These are phyloP conservation scores for Pyrenochaeta sp. DNA, from an alignment of 2,329 filamentous ascomycete genomes.

Conservation along the genomic window DNA sequence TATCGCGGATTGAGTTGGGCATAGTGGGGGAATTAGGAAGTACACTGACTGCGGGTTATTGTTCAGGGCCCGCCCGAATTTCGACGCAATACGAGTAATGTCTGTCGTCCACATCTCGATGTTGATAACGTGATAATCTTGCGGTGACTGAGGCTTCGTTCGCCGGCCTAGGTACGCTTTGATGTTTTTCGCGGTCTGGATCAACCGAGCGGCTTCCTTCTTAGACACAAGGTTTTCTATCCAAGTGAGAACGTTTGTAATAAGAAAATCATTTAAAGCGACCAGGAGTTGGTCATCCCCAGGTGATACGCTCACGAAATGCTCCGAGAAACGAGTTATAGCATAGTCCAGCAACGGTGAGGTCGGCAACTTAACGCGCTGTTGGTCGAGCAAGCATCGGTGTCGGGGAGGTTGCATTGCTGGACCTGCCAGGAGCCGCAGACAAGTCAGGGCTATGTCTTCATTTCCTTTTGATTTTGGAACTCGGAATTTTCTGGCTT, in stretches of 20 bases:
- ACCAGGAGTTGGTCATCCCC: constrained; percentile 2
- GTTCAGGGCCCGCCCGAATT: background rate
- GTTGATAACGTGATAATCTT: background rate
- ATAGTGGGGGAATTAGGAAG: constrained; percentile 4
- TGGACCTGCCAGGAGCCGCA: background rate
- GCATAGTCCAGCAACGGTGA: constrained; percentile 4
- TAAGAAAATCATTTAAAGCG: constrained; percentile 1
- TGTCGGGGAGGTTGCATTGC: constrained; percentile 5
- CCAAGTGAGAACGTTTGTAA: constrained; percentile 2
- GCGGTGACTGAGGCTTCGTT: constrained; percentile 3
- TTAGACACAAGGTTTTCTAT: background rate
- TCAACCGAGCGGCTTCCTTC: background rate
- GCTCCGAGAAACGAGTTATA: constrained; percentile 5
- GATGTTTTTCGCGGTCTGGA: constrained; percentile 5
- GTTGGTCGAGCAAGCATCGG: background rate
- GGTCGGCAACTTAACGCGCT: background rate
- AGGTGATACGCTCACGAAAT: background rate
- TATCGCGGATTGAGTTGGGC: constrained; percentile 1
- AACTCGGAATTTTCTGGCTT: background rate
- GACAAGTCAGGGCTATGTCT: background rate
- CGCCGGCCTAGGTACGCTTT: constrained; percentile 4
- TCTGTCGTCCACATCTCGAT: background rate
- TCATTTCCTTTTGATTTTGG: background rate
- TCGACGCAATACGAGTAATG: constrained; percentile 1
- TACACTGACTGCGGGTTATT: background rate